Base-by-base conservation (phyloP, 495 filamentous ascomycete genomes). In the Rusavskia elegans region DNA sequence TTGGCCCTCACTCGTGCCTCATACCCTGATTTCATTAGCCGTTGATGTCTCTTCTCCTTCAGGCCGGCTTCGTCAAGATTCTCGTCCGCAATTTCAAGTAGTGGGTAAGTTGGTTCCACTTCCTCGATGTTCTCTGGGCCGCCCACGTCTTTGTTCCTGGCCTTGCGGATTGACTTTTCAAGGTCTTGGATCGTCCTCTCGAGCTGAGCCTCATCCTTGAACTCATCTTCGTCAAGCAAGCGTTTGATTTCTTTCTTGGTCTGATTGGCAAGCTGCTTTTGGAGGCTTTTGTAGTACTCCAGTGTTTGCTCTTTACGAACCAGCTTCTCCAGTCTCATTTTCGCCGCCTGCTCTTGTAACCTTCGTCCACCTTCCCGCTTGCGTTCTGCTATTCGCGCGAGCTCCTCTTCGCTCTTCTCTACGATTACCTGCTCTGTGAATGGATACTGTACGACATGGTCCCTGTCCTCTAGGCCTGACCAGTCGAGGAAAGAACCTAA, bases 221-320 rank as follows among this genome's bases (percentile, higher is more conserved):
- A 74, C 56, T 96, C 92, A 50, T 93, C 87, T 11, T 83, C 77
- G 57, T 98, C 92, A 6, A 97, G 72, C 6, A 95, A 68, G 1
- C 85, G 81, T 57, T 83, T 87, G 7, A 75, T 79, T 58, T 96
- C 90, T 60, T 97, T 95, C 67, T 98, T 98, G 17, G 79, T 85
- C 48, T 75, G 74, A 20, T 79, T 73, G 32, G 78, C 74, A 8
- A 93, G 65, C 17, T 74, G 77, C 16, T 67, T 63, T 52, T 89
- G 85, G 5, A 98, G 69, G 50, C 87, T 77, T 61, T 85, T 87
- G 71, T 87, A 95, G 63, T 93, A 96, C 53, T 94, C 90, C 14
- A 97, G 68, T 59, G 97, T 90, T 63, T 94, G 80, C 66, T 98
- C 92, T 66, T 96, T 97, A 59, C 84, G 84, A 61, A 96, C 85